Evolutionary conservation across 352 stramenopile species (phyloP).

Genomic region (Hyphochytrium catenoides): DNA sequence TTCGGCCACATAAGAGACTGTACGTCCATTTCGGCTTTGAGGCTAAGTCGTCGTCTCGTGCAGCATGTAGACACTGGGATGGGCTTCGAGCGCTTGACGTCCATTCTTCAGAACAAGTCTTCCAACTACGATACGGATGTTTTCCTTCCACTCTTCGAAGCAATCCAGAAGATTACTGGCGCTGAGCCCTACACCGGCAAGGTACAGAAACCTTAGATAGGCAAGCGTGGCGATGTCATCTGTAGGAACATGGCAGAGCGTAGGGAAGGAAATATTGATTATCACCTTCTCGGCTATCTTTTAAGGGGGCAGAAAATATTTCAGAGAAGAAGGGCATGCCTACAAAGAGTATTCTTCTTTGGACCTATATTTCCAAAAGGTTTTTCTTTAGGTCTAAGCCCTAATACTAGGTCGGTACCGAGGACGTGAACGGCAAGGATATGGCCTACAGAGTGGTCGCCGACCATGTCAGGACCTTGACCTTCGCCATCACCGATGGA

Average conservation of each 20-base stretch:
- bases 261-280: too few relatives aligned
- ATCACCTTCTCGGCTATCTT: too few relatives aligned
- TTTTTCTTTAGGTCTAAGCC: too few relatives aligned
- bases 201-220: constrained; percentile 11
- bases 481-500: constrained; percentile 92
- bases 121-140: constrained; percentile 99
- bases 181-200: constrained; percentile 46
- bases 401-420: constrained; percentile 44
- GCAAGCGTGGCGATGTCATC: too few relatives aligned
- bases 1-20: too few relatives aligned
- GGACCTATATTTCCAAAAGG: too few relatives aligned
- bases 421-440: constrained; percentile 64
- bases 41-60: too few relatives aligned
- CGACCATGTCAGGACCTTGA: constrained; percentile 92
- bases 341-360: too few relatives aligned
- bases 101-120: constrained; percentile 69
- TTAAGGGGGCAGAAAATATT: too few relatives aligned
- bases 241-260: too few relatives aligned
- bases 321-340: too few relatives aligned
- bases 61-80: constrained; percentile 98
- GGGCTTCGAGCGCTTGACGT: constrained; percentile 86
- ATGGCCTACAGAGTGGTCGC: constrained; percentile 85
- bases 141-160: constrained; percentile 85
- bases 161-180: constrained; percentile 62
- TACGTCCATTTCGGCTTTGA: too few relatives aligned